phyloP scores from a whole-genome alignment of 192 early-diverging fungal genomes.

The Funneliformis mosseae region DNA sequence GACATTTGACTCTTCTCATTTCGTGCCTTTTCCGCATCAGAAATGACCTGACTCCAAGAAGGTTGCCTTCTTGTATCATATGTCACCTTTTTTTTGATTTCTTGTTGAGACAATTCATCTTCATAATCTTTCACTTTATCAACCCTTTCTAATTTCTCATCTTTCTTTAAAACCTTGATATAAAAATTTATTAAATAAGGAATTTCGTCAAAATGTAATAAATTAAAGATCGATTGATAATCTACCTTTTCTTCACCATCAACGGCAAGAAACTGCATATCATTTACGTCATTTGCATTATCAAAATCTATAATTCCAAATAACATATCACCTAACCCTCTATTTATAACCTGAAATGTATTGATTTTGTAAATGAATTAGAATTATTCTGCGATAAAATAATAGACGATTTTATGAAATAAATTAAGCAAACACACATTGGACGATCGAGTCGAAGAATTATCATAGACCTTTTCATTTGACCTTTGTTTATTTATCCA shows the following conservation, averaged over 20 bases:
- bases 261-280: not conserved
- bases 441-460: not conserved
- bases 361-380: not conserved
- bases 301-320: not conserved
- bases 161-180: not conserved
- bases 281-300: not conserved
- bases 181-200: not conserved
- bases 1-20: not conserved
- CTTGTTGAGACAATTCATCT: not conserved
- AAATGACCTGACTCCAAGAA: not conserved
- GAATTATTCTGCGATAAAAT: not conserved
- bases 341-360: not conserved
- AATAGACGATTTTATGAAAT: not conserved
- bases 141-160: not conserved
- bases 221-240: too few species aligned
- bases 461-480: not conserved
- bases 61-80: not conserved
- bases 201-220: too few species aligned
- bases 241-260: too few species aligned
- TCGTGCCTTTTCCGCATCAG: not conserved
- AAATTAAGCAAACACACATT: constrained; percentile 30
- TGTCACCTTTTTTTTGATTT: not conserved
- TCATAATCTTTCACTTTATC: not conserved
- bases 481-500: constrained; percentile 31
- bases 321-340: not conserved